Evolutionary conservation across 768 basidiomycete species (phyloP).

Genomic region (Suillus ampliporus): DNA sequence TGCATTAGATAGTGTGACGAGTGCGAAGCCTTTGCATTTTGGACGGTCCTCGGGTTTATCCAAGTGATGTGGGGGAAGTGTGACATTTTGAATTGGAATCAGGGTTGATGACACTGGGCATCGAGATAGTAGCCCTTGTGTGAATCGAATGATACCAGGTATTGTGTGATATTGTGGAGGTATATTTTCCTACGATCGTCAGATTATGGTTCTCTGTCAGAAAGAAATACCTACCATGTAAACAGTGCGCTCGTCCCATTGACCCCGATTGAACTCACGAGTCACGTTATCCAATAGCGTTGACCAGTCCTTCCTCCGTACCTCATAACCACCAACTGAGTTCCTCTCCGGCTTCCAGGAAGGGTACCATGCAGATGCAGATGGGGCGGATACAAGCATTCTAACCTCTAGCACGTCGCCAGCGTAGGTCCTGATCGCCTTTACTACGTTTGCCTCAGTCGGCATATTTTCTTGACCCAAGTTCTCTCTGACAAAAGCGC

Average conservation of each 20-base stretch:
- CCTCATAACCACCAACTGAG: slow-evolving; percentile 64
- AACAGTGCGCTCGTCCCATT: slow-evolving; percentile 69
- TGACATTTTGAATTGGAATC: slow-evolving; percentile 54
- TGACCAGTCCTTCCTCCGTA: slow-evolving; percentile 59
- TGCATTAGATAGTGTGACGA: slow-evolving; percentile 57
- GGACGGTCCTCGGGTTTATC: slow-evolving; percentile 60
- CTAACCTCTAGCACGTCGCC: slow-evolving; percentile 59
- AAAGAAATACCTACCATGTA: slow-evolving; percentile 58
- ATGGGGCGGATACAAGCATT: slow-evolving; percentile 56
- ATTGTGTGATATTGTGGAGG: slow-evolving; percentile 59
- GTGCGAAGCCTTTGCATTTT: slow-evolving; percentile 77
- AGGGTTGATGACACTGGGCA: slow-evolving; percentile 8
- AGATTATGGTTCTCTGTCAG: slow-evolving; percentile 4
- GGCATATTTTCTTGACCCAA: slow-evolving; percentile 19
- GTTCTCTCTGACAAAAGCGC: slow-evolving; percentile 33
- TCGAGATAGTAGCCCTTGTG: slow-evolving; percentile 40
- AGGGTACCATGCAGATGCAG: slow-evolving; percentile 45
- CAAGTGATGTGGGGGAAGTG: slow-evolving; percentile 66
- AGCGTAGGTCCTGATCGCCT: slow-evolving; percentile 60
- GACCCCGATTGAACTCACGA: slow-evolving; percentile 40
- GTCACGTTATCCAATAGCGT: slow-evolving; percentile 23
- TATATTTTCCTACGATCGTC: slow-evolving; percentile 65
- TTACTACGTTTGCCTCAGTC: slow-evolving; percentile 56
- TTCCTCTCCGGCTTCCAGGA: slow-evolving; percentile 31
- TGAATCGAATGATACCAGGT: slow-evolving; percentile 54